Base-by-base conservation (phyloP, 140 eudicot genomes). In the Bidens hawaiensis region DNA sequence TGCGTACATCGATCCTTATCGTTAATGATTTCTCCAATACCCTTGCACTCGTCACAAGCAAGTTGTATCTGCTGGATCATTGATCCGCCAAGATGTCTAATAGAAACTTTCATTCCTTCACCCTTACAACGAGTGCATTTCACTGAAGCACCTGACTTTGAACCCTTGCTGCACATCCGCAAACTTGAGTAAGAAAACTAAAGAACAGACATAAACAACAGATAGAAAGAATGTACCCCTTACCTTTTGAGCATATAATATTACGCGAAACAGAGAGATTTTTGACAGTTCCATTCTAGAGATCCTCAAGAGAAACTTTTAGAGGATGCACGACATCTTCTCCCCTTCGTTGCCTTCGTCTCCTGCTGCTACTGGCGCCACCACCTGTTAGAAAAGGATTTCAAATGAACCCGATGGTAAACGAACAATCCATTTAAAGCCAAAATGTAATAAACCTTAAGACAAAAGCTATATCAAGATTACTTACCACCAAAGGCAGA, bases 1-100 rank as follows among this genome's bases (percentile, higher is more conserved):
- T 30, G 34, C 34, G 34, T 30, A 30, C 34, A 30, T 30, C 6
- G 34, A 30, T 30, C 34, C 5, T 30, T 7, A 30, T 30, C 34
- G 6, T 30, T 30, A 30, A 30, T 30, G 6, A 7, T 30, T 30
- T 3, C 6, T 30, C 34, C 34, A 30, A 30, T 1, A 30, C 34
- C 34, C 34, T 7, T 30, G 62, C 98, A 91, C 28, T 91, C 95
- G 48, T 81, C 81, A 76, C 98, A 91, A 30, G 94, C 75, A 63
- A 87, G 98, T 60, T 91, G 98, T 96, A 91, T 84, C 48, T 91
- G 96, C 75, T 91, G 98, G 53, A 90, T 87, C 97, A 90, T 90
- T 8, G 87, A 83, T 4, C 88, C 96, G 10, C 97, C 97, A 33
- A 90, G 82, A 33, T 90, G 97, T 62, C 97, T 79, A 24, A 86